phyloP scores from a whole-genome alignment of 805 yeast species.

The Ogataea minuta region DNA sequence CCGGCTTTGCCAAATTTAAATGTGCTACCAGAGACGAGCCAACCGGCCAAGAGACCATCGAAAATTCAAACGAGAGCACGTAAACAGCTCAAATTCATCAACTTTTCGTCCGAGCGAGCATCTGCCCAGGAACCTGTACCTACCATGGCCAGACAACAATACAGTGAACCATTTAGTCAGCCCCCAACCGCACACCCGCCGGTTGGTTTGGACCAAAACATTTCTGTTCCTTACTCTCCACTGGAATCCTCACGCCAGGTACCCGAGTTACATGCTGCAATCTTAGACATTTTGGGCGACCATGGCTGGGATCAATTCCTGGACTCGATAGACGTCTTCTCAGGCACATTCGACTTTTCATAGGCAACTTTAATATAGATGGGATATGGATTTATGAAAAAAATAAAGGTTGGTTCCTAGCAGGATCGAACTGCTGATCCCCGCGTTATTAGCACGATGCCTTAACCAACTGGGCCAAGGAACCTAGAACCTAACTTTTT shows the following conservation, averaged over 20 bases:
- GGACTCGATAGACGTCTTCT: constrained; percentile 29
- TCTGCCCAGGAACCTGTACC: too few species aligned
- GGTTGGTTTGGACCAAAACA: too few species aligned
- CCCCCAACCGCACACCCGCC: too few species aligned
- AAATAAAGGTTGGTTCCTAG: constrained; percentile 61
- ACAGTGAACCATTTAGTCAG: too few species aligned
- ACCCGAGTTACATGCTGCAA: constrained; percentile 20
- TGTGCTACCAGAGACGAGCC: too few species aligned
- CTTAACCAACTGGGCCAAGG: constrained; percentile 47
- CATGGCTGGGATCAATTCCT: constrained; percentile 33
- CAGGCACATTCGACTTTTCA: constrained; percentile 22
- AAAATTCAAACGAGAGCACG: constrained; percentile 1
- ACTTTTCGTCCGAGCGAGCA: constrained; percentile 7
- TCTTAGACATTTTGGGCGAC: constrained; percentile 31
- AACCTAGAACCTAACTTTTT: constrained; percentile 22
- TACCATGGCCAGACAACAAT: too few species aligned
- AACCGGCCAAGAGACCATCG: background rate
- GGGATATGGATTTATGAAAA: too few species aligned
- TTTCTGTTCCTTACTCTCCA: too few species aligned
- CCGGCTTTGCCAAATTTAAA: background rate
- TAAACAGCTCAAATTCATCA: constrained; percentile 10
- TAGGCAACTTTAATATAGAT: background rate
- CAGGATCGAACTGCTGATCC: constrained; percentile 88
- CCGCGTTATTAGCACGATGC: constrained; percentile 47
- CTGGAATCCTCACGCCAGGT: background rate